Conservation (phyloP, 169 alveolate species). For the Plasmodium malariae region DNA sequence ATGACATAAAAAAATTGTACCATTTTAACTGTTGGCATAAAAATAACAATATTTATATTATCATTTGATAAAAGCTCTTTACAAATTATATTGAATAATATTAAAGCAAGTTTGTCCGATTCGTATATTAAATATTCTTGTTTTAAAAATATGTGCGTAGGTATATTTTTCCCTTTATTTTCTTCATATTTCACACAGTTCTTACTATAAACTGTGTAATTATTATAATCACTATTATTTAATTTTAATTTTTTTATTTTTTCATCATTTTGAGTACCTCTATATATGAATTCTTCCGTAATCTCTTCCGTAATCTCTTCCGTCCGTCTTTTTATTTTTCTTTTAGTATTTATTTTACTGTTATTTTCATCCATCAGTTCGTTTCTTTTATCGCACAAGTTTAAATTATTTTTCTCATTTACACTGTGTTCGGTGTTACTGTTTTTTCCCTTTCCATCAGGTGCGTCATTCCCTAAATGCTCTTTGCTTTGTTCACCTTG, state of each 20-base stretch:
- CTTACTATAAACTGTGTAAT: conserved; percentile 2
- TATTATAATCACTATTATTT: conserved; percentile 59
- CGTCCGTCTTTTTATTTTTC: neutral
- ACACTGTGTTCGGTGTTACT: neutral
- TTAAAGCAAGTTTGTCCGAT: conserved; percentile 56
- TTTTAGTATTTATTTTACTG: neutral
- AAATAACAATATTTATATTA: conserved; percentile 31
- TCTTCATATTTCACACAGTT: conserved; percentile 17
- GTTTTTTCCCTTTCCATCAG: neutral
- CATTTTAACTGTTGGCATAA: conserved; percentile 76
- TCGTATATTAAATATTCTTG: conserved; percentile 75
- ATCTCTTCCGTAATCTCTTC: neutral
- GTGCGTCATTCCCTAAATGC: neutral
- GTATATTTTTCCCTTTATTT: conserved; percentile 60
- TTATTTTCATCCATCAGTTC: neutral
- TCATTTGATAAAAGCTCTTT: conserved; percentile 48
- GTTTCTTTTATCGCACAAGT: neutral
- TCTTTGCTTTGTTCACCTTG: neutral
- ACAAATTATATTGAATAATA: conserved; percentile 38
- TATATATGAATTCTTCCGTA: neutral
- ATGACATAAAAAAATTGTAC: conserved; percentile 59
- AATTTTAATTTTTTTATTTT: conserved; percentile 25
- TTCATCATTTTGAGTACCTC: neutral
- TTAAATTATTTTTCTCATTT: neutral
- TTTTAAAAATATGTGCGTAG: conserved; percentile 69